Base-by-base conservation (phyloP, 2,329 filamentous ascomycete genomes). In the Aspergillus sp. region DNA sequence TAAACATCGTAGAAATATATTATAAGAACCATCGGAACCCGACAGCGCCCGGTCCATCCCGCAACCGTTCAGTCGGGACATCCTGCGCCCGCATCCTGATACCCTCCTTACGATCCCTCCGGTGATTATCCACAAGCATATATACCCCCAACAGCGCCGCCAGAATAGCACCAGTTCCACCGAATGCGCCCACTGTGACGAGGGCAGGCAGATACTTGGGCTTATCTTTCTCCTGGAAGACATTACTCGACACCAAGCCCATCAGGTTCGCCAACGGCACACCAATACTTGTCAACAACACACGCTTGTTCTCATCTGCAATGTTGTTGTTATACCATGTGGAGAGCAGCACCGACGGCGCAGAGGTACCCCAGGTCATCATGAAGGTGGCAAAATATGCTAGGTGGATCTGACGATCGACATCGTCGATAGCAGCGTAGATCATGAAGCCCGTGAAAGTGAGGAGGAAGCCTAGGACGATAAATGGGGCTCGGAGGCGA, bases 311-410 rank as follows among this genome's bases (percentile, higher is more conserved):
- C 74, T 93, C 91, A 68, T 93, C 85, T 1, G 90, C 89, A 58
- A 92, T 85, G 72, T 94, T 94, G 80, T 93, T 93, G 78, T 91
- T 93, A 77, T 92, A 92, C 88, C 87, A 89, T 59, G 86, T 80
- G 65, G 87, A 78, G 8, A 77, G 79, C 12, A 93, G 80, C 8
- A 92, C 89, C 0, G 86, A 90, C 0, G 91, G 90, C 0, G 90
- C 89, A 1, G 87, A 88, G 0, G 89, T 91, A 15, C 90, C 90
- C 87, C 89, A 92, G 10, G 87, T 89, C 89, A 92, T 91, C 88
- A 92, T 90, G 74, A 92, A 93, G 57, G 84, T 87, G 5, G 89
- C 89, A 65, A 87, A 92, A 70, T 92, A 92, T 0, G 89, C 90
- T 1, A 91, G 80, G 3, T 83, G 81, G n/a, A 89, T 73, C 41